phyloP scores from a whole-genome alignment of 1,284 basidiomycete species.

The Ustilago xerochloae region DNA sequence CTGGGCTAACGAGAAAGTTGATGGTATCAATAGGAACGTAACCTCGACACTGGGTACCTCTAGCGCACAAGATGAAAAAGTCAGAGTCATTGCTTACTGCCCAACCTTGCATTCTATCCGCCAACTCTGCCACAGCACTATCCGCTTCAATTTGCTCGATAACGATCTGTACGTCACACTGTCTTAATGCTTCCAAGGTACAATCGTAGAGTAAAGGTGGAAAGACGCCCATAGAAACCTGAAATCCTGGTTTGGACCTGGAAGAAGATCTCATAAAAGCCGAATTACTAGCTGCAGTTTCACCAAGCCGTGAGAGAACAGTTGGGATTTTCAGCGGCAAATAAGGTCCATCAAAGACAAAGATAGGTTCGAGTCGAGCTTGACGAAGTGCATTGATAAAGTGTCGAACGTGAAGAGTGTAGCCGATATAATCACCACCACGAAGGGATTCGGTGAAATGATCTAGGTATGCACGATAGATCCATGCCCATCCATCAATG shows the following conservation, averaged over 20 bases:
- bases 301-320: constrained; percentile 28
- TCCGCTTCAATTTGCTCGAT: constrained; percentile 59
- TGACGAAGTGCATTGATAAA: constrained; percentile 29
- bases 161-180: constrained; percentile 33
- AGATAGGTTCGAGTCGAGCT: constrained; percentile 49
- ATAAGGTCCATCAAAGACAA: constrained; percentile 59
- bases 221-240: constrained; percentile 38
- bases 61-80: constrained; percentile 59
- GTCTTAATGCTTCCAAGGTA: constrained; percentile 40
- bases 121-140: constrained; percentile 53
- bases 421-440: constrained; percentile 48
- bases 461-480: constrained; percentile 49
- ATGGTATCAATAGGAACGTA: constrained; percentile 58
- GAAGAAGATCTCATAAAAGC: constrained; percentile 53
- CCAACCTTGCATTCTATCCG: constrained; percentile 48
- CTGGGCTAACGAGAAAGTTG: constrained; percentile 42
- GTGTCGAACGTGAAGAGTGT: constrained; percentile 23
- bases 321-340: constrained; percentile 51
- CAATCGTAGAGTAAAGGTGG: constrained; percentile 50
- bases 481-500: constrained; percentile 60
- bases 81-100: constrained; percentile 59
- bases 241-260: constrained; percentile 37
- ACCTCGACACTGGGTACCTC: constrained; percentile 42
- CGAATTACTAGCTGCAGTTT: constrained; percentile 32
- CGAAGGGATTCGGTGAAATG: constrained; percentile 48